Percentiles rank a stretch among this genome's conserved stretches.
Conservation (phyloP, 352 stramenopile genomes). For the Pythium phragmitis region DNA sequence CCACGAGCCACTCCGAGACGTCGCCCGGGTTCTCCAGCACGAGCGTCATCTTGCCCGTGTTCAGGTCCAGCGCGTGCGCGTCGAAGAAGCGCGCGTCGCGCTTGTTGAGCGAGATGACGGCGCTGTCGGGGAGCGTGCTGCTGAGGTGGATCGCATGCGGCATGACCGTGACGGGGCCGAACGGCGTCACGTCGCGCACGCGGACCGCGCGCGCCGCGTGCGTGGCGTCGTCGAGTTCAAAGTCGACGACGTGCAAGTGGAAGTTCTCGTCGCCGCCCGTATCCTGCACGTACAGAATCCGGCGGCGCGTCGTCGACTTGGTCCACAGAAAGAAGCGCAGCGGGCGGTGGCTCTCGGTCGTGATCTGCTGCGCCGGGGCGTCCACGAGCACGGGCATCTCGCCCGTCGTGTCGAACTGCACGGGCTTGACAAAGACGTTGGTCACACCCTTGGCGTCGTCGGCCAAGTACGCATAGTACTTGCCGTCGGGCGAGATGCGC, state of each 20-base stretch:
- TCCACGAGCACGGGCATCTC: slow-evolving; percentile 20
- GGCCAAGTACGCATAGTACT: slow-evolving; percentile 48
- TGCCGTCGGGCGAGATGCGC: slow-evolving; percentile 44
- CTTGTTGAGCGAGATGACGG: slow-evolving; percentile 41
- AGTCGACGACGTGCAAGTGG: slow-evolving; percentile 43
- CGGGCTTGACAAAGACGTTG: slow-evolving; percentile 46
- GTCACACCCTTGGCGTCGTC: slow-evolving; percentile 38
- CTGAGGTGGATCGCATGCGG: slow-evolving; percentile 27
- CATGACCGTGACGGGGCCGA: slow-evolving; percentile 33
- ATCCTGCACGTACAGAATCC: slow-evolving; percentile 45
- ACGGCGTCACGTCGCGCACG: slow-evolving; percentile 43
- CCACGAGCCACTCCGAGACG: slow-evolving; percentile 29
- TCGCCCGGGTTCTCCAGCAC: slow-evolving; percentile 36
- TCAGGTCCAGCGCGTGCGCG: slow-evolving; percentile 31
- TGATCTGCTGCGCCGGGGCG: slow-evolving; percentile 35
- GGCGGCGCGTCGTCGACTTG: slow-evolving; percentile 28
- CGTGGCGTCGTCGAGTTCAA: slow-evolving; percentile 27
- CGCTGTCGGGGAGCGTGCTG: slow-evolving; percentile 31
- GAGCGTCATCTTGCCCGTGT: slow-evolving; percentile 29
- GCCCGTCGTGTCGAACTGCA: slow-evolving; percentile 25
- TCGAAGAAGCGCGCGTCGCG: slow-evolving; percentile 37
- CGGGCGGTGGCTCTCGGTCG: slow-evolving; percentile 36
- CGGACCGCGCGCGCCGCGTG: slow-evolving; percentile 23
- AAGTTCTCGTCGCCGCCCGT: slow-evolving; percentile 47
- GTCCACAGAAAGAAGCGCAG: slow-evolving; percentile 43